Percentiles rank a stretch among this genome's conserved stretches.
phyloP scores from a whole-genome alignment of 2,329 filamentous ascomycete genomes.

The Aspergillus oerlinghausenensis region DNA sequence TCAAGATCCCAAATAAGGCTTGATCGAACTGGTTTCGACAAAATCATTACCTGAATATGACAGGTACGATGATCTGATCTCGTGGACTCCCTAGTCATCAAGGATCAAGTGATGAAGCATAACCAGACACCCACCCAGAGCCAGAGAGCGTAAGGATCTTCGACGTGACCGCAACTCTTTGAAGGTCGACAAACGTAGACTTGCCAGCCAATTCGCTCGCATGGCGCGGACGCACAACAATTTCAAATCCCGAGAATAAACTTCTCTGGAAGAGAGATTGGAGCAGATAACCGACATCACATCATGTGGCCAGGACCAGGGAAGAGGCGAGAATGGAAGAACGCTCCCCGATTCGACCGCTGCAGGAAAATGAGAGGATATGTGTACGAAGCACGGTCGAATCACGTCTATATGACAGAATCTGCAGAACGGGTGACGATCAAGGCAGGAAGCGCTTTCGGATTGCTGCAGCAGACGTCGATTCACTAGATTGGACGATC shows the following conservation, averaged over 20 bases:
- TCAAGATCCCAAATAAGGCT: not conserved
- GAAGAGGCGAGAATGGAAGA: not conserved
- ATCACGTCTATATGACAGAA: not conserved
- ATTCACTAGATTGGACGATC: not conserved
- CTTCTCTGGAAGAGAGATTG: not conserved
- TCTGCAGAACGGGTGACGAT: not conserved
- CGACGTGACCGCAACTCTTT: not conserved
- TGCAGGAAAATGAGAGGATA: not conserved
- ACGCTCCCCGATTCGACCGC: not conserved
- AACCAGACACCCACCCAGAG: not conserved
- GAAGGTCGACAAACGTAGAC: not conserved
- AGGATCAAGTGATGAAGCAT: not conserved
- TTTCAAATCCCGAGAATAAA: not conserved
- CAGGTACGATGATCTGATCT: not conserved
- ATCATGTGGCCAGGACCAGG: not conserved
- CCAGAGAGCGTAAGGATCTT: not conserved
- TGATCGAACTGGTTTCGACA: not conserved
- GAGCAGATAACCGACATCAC: not conserved
- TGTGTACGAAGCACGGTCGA: not conserved
- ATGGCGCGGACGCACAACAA: not conserved
- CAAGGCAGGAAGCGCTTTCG: not conserved
- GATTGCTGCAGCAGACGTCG: not conserved
- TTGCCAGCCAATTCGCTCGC: not conserved
- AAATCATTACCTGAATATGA: not conserved
- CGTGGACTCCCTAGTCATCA: not conserved